phyloP scores from a whole-genome alignment of 257 asterid species.

The Solanum megistacrolobum region DNA sequence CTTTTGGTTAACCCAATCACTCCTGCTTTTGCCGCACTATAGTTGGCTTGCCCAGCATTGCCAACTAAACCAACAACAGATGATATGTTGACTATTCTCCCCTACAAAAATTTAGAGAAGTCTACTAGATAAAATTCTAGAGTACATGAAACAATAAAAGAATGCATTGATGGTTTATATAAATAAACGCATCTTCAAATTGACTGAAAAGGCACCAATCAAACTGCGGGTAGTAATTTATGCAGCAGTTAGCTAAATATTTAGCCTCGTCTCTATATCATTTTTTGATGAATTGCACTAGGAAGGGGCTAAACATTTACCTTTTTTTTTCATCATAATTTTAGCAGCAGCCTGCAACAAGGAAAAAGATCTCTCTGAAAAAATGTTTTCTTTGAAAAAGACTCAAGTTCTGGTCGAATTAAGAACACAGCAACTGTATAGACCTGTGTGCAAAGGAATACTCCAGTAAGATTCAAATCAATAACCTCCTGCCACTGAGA shows the following conservation, averaged over 20 bases:
- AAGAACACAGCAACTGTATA: neutral
- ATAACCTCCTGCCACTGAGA: conserved; percentile 98
- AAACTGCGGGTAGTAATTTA: neutral
- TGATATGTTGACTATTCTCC: conserved; percentile 82
- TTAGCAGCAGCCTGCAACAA: conserved; percentile 86
- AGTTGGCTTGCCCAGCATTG: conserved; percentile 91
- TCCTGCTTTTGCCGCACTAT: conserved; percentile 96
- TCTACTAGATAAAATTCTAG: neutral
- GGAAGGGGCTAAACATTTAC: conserved; percentile 18
- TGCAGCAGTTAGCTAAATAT: neutral
- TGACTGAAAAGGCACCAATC: neutral
- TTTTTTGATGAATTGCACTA: neutral
- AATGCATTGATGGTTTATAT: neutral
- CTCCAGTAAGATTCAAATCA: conserved; percentile 87
- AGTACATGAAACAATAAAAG: neutral
- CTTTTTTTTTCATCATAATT: conserved; percentile 90
- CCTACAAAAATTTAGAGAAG: conserved; percentile 23
- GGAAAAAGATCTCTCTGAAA: conserved; percentile 8
- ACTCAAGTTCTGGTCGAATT: neutral
- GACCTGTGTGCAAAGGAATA: conserved; percentile 88
- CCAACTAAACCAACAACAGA: conserved; percentile 95
- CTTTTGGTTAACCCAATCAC: conserved; percentile 85
- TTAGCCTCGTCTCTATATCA: neutral
- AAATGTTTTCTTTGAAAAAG: neutral
- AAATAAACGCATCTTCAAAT: neutral